Conservation (phyloP, 441 rosid genomes). For the Cnidoscolus chayamansa region DNA sequence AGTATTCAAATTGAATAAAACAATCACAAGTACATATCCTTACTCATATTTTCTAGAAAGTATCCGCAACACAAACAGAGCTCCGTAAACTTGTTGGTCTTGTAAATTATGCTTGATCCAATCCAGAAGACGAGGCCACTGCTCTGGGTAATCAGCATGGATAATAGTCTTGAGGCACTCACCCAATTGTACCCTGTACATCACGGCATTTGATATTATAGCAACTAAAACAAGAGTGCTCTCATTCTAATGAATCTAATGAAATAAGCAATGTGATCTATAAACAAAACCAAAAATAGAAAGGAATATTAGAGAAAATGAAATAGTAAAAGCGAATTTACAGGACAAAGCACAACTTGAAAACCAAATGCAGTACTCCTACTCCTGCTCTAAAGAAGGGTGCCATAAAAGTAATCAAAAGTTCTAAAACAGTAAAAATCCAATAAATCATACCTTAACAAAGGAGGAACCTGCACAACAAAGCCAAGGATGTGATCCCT, state of each 20-base stretch:
- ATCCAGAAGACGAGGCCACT: constrained; percentile 82
- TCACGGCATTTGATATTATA: constrained; percentile 1
- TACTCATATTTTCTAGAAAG: constrained; percentile 95
- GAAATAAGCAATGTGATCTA: background rate
- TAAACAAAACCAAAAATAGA: background rate
- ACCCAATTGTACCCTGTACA: constrained; percentile 82
- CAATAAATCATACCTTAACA: constrained; percentile 61
- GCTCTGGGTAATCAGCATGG: constrained; percentile 94
- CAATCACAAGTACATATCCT: constrained; percentile 25
- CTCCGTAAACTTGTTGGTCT: constrained; percentile 82
- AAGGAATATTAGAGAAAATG: background rate
- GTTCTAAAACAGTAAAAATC: constrained; percentile 6
- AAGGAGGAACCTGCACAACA: constrained; percentile 75
- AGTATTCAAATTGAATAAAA: background rate
- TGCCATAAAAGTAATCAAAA: background rate
- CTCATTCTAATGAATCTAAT: background rate
- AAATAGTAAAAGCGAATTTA: background rate
- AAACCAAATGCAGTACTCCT: background rate
- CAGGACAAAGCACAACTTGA: background rate
- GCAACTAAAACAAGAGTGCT: constrained; percentile 7
- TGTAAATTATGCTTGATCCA: constrained; percentile 90
- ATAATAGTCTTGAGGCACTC: constrained; percentile 96
- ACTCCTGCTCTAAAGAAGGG: background rate
- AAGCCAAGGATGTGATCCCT: constrained; percentile 77
- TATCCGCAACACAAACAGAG: constrained; percentile 80